Evolutionary conservation across 108 stramenopile species (phyloP).

Genomic region (Nitzschia sp.): DNA sequence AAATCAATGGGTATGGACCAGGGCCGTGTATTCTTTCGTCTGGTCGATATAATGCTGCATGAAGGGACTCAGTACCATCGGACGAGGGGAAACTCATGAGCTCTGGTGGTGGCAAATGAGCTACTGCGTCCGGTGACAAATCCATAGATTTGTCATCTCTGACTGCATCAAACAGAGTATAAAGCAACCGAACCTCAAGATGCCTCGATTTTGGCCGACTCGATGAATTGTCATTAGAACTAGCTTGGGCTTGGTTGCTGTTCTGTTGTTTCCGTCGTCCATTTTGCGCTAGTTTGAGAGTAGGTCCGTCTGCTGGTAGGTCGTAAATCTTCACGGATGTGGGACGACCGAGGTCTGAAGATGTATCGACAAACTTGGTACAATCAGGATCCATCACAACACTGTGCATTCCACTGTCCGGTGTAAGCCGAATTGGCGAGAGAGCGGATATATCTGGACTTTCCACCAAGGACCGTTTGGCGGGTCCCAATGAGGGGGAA

Average conservation of each 20-base stretch:
- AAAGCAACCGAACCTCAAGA: constrained; percentile 19
- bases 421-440: constrained; percentile 51
- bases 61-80: constrained; percentile 61
- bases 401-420: constrained; percentile 62
- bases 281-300: neutral
- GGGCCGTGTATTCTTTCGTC: constrained; percentile 64
- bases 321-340: constrained; percentile 48
- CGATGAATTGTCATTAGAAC: neutral
- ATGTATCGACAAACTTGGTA: constrained; percentile 53
- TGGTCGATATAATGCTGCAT: constrained; percentile 83
- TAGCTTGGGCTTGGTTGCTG: neutral
- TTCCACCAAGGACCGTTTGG: neutral
- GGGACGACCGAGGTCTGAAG: constrained; percentile 61
- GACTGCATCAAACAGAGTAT: constrained; percentile 46
- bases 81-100: constrained; percentile 60
- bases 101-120: constrained; percentile 50
- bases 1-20: constrained; percentile 86
- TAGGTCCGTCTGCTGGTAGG: constrained; percentile 38
- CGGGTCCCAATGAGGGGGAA: neutral
- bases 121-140: constrained; percentile 8
- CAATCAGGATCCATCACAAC: constrained; percentile 71
- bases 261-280: constrained; percentile 6
- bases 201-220: constrained; percentile 2
- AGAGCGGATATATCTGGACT: constrained; percentile 3
- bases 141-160: constrained; percentile 45